Evolutionary conservation across 2,329 filamentous ascomycete genomes (phyloP).

Genomic region (Lasiodiplodia sp.): DNA sequence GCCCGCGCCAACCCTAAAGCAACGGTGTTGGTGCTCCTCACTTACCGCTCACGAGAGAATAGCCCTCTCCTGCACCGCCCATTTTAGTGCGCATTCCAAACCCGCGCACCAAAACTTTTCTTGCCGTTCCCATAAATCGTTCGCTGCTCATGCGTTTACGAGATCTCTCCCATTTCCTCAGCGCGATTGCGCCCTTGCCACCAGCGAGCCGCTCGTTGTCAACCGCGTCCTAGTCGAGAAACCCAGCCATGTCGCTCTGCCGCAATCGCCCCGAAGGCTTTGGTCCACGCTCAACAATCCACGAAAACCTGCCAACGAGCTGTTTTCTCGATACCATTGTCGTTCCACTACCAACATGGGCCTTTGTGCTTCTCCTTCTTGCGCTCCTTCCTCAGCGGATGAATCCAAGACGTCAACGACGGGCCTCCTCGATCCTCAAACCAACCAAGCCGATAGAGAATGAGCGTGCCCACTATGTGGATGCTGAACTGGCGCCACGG

Average conservation of each 20-base stretch:
- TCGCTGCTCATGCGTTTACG: not conserved
- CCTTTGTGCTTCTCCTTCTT: conserved; percentile 39
- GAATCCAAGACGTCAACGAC: not conserved
- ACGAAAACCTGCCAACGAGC: conserved; percentile 44
- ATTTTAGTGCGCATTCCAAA: conserved; percentile 18
- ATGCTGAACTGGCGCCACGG: not conserved
- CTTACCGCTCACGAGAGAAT: not conserved
- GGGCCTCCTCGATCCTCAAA: conserved; percentile 15
- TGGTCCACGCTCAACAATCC: conserved; percentile 42
- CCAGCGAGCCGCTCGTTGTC: not conserved
- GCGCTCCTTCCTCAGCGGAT: conserved; percentile 34
- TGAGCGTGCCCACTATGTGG: conserved; percentile 6
- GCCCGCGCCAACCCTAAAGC: not conserved
- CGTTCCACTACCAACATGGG: conserved; percentile 45
- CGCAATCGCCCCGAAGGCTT: conserved; percentile 44
- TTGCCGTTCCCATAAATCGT: not conserved
- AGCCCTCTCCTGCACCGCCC: not conserved
- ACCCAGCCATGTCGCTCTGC: conserved; percentile 36
- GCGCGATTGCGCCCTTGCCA: not conserved
- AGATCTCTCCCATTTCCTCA: not conserved
- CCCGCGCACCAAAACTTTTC: not conserved
- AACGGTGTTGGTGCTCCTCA: not conserved
- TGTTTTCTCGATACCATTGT: conserved; percentile 48
- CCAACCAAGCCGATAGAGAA: conserved; percentile 22
- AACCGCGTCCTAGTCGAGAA: not conserved